A percentile compares a stretch with the other conserved stretches of the same genome.
phyloP scores from a whole-genome alignment of 1,284 basidiomycete genomes.

The Boletus mariae region DNA sequence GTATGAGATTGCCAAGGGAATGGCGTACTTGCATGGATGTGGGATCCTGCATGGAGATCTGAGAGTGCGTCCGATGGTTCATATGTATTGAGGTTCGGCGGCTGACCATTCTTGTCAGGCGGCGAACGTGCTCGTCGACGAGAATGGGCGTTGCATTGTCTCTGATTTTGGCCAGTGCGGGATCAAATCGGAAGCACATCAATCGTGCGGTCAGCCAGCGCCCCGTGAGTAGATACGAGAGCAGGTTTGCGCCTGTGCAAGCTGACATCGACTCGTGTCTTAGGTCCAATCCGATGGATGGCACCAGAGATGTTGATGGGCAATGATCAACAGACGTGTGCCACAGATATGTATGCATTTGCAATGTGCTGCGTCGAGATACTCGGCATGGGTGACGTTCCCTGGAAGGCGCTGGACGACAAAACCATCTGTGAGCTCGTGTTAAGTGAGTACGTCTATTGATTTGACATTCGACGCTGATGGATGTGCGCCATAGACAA shows the following conservation, averaged over 20 bases:
- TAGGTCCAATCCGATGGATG: slow-evolving; percentile 67
- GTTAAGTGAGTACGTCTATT: slow-evolving; percentile 41
- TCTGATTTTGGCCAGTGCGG: slow-evolving; percentile 79
- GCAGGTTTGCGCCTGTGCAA: background rate
- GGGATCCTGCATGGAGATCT: slow-evolving; percentile 72
- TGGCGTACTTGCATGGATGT: slow-evolving; percentile 67
- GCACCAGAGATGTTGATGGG: slow-evolving; percentile 69
- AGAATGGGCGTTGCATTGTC: slow-evolving; percentile 61
- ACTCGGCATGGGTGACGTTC: slow-evolving; percentile 57
- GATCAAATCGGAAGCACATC: slow-evolving; percentile 67
- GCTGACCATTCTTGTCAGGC: slow-evolving; percentile 40
- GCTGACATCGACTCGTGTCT: slow-evolving; percentile 26
- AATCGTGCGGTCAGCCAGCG: slow-evolving; percentile 49
- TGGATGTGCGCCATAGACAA: slow-evolving; percentile 39
- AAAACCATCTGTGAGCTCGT: slow-evolving; percentile 56
- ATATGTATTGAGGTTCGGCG: background rate
- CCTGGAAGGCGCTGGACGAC: slow-evolving; percentile 61
- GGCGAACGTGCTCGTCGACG: slow-evolving; percentile 70
- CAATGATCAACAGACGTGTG: slow-evolving; percentile 58
- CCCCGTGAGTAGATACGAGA: slow-evolving; percentile 44
- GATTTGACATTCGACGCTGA: background rate
- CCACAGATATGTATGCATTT: slow-evolving; percentile 72
- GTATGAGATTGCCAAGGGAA: slow-evolving; percentile 70
- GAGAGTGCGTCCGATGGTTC: slow-evolving; percentile 40
- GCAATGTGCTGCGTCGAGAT: slow-evolving; percentile 71